Conservation (phyloP, 345 rosid species). For the Rubroshorea leprosula region DNA sequence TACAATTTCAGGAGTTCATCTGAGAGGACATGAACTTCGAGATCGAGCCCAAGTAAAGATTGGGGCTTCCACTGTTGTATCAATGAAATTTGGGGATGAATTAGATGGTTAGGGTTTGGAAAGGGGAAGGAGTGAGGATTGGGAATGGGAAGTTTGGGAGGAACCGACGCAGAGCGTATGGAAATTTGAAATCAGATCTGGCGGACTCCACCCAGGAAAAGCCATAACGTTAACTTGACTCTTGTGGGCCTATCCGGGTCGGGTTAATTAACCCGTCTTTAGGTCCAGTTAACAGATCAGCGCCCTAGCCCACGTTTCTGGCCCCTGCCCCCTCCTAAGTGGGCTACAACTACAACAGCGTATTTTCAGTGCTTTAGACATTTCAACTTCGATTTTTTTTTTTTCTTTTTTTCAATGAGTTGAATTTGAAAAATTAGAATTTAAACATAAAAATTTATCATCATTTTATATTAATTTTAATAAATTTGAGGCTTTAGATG, state of each 20-base stretch:
- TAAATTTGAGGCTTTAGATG: too few relatives aligned
- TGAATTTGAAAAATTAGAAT: too few relatives aligned
- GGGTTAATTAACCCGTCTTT: not conserved
- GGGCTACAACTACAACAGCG: too few relatives aligned
- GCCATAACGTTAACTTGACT: slow-evolving; percentile 1
- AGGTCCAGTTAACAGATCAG: too few relatives aligned
- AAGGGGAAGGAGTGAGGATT: slow-evolving; percentile 6
- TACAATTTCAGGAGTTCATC: slow-evolving; percentile 12
- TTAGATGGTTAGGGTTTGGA: slow-evolving; percentile 28
- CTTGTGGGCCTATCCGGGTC: slow-evolving; percentile 14
- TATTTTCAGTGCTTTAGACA: too few relatives aligned
- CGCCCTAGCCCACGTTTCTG: too few relatives aligned
- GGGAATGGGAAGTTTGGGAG: slow-evolving; percentile 4
- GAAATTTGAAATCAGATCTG: slow-evolving; percentile 36
- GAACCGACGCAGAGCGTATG: not conserved
- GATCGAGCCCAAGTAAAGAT: not conserved
- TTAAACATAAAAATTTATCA: too few relatives aligned
- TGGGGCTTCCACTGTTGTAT: not conserved
- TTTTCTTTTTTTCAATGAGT: too few relatives aligned
- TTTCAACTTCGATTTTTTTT: too few relatives aligned
- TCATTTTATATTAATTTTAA: too few relatives aligned
- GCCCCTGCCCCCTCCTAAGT: too few relatives aligned
- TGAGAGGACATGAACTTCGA: too few relatives aligned
- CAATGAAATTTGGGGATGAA: slow-evolving; percentile 4
- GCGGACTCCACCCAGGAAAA: slow-evolving; percentile 11